Conservation (phyloP, 129 eudicot genomes). For the Centella asiatica region DNA sequence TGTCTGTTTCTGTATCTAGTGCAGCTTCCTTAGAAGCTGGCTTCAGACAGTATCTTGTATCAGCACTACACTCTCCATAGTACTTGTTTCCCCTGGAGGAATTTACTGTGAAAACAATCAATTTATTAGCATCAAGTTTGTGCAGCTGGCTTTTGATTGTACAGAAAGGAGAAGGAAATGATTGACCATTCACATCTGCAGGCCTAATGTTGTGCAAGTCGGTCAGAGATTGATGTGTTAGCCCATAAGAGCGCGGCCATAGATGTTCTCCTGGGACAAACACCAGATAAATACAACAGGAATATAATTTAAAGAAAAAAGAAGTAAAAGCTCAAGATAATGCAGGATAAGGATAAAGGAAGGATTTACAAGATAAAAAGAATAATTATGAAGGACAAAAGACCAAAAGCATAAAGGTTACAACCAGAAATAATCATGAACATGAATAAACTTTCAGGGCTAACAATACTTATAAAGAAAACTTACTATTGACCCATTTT, state of each 20-base stretch:
- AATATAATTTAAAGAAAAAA: background rate
- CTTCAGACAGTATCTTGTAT: slow-evolving; percentile 12
- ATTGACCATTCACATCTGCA: slow-evolving; percentile 21
- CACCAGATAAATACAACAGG: background rate
- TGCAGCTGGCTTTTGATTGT: background rate
- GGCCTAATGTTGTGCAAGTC: slow-evolving; percentile 31
- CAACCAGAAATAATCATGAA: too few species aligned
- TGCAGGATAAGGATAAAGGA: too few species aligned
- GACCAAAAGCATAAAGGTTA: too few species aligned
- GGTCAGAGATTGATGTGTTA: slow-evolving; percentile 16
- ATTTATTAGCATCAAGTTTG: slow-evolving; percentile 2
- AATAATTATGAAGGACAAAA: too few species aligned
- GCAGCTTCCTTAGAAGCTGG: slow-evolving; percentile 31
- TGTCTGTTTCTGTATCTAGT: slow-evolving; percentile 27
- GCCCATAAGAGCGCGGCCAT: slow-evolving; percentile 33
- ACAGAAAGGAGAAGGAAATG: background rate
- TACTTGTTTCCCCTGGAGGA: slow-evolving; percentile 31
- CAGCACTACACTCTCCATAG: slow-evolving; percentile 25
- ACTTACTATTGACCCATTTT: too few species aligned
- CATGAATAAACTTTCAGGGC: too few species aligned
- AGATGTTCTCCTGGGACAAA: slow-evolving; percentile 27
- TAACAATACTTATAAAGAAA: too few species aligned
- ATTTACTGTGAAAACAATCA: slow-evolving; percentile 14
- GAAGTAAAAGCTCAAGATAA: too few species aligned
- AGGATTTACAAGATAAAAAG: too few species aligned